Base-by-base conservation (phyloP, 2,329 filamentous ascomycete species). In the Fusarium albosuccineum region DNA sequence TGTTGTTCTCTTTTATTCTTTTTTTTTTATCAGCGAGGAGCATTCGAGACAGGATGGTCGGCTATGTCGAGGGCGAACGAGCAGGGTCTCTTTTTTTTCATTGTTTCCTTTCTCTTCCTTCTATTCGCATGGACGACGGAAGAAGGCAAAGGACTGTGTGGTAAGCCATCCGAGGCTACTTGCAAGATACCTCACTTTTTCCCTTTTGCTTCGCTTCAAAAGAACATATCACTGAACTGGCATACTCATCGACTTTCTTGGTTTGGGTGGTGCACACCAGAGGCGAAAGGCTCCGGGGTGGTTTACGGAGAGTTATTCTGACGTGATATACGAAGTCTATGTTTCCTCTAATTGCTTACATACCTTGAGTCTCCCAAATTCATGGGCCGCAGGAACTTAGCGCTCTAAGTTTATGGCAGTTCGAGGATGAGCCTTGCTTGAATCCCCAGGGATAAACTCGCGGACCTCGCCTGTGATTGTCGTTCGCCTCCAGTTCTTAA, bases 111-210 rank as follows among this genome's bases (percentile, higher is more conserved):
- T 63, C 14, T 26, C 26, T 26, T 45, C 27, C 17, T 33, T 66
- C 64, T 26, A 53, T 68, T 68, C 65, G 62, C 36, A 49, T 49
- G 33, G 40, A 40, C 53, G 42, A 51, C 22, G 53, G 49, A 55
- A 37, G 26, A 54, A 42, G 41, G 22, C 26, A 29, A 65, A 57
- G 44, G 63, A 49, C 44, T 56, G 37, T 55, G 53, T 66, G 48
- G 61, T 42, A 40, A 46, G 62, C 54, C 59, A 44, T 66, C 62
- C 52, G 57, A 46, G 51, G 51, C 58, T 57, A 46, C 57, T 62
- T 67, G 27, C 66, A 63, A 69, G 66, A 69, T 60, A 69, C 62
- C 66, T 69, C 62, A 41, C 52, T 22, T 52, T 59, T 68, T 57
- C 57, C 55, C 60, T 60, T 57, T 22, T 60, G 53, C 39, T 22